A percentile compares a stretch with the other conserved stretches of the same genome.
These are phyloP conservation scores for Physaria fendleri DNA, from an alignment of 345 rosid species.

Conservation along the genomic window DNA sequence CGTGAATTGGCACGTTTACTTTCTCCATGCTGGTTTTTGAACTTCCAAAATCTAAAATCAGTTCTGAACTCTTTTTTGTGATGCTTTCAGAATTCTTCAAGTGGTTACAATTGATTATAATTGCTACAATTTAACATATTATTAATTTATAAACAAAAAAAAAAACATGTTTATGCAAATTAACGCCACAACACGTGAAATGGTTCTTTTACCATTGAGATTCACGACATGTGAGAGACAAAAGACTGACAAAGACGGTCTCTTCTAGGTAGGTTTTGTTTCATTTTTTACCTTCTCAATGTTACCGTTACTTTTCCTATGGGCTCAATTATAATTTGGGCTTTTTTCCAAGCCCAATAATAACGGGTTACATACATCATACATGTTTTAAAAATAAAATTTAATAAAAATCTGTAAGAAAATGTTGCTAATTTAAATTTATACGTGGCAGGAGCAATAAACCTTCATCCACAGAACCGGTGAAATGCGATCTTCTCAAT, in stretches of 20 bases:
- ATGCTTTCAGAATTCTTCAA: not conserved
- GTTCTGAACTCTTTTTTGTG: not conserved
- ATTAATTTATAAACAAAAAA: not conserved
- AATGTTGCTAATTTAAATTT: not conserved
- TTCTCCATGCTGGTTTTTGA: not conserved
- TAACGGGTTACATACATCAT: too few relatives aligned
- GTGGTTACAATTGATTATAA: not conserved
- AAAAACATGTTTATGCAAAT: not conserved
- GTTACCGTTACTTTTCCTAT: too few relatives aligned
- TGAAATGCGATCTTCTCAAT: not conserved
- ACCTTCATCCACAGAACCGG: constrained; percentile 6
- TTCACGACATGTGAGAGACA: too few relatives aligned
- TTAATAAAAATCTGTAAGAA: too few relatives aligned
- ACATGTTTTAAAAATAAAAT: too few relatives aligned
- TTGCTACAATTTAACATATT: not conserved
- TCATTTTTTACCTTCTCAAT: too few relatives aligned
- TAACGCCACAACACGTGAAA: not conserved
- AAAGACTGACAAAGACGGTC: not conserved
- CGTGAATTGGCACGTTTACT: not conserved
- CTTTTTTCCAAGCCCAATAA: too few relatives aligned
- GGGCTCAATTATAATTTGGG: too few relatives aligned
- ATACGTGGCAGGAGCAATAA: constrained; percentile 11
- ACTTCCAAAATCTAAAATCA: not conserved
- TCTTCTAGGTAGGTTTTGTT: not conserved
- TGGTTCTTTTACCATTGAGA: too few relatives aligned